Base-by-base conservation (phyloP, 805 yeast species). In the Barnettozyma pratensis region DNA sequence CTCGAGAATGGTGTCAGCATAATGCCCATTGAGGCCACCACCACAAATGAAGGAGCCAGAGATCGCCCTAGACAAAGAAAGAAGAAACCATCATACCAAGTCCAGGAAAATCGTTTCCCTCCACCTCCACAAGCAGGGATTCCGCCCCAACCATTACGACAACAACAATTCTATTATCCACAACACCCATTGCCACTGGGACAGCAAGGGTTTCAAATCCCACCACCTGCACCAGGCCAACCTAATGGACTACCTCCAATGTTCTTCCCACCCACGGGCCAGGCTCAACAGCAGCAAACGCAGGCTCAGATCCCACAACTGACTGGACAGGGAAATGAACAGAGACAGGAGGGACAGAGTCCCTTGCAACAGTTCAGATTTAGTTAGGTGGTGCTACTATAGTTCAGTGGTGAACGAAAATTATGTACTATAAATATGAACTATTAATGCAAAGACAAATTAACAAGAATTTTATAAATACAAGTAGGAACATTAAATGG, bases 1-100 rank as follows among this genome's bases (percentile, higher is more conserved):
- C 40, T 60, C 39, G 55, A 54, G 26, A 52, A 50, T 10, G 59
- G 58, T 5, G 39, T 47, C 1, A 48, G 48, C 2, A 53, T 36
- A 25, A 9, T n/a, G 4, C 40, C 40, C 4, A 28, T 43, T 19
- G 40, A 36, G 7, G 6, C 25, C 9, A 4, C 48, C 25, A n/a
- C 32, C 3, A 43, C 32, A 12, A 25, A 47, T 19, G 40, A 43
- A 29, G 45, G 45, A 5, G 26, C 38, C 19, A 43, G 40, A 36
- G 45, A 43, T 19, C 19, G 19, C 19, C 19, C 19, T 25, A 25
- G 40, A 10, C n/a, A 26, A 5, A 38, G 27, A 27, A 38, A 30
- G 25, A 38, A 36, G n/a, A 28, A 37, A 37, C n/a, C 48, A 39
- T 3, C 59, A 46, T 32, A 42, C 32, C 31, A 39, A 7, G 7